A percentile compares a stretch with the other conserved stretches of the same genome.
Evolutionary conservation across 2,329 filamentous ascomycete genomes (phyloP).

Genomic region (Colletotrichum sp.): DNA sequence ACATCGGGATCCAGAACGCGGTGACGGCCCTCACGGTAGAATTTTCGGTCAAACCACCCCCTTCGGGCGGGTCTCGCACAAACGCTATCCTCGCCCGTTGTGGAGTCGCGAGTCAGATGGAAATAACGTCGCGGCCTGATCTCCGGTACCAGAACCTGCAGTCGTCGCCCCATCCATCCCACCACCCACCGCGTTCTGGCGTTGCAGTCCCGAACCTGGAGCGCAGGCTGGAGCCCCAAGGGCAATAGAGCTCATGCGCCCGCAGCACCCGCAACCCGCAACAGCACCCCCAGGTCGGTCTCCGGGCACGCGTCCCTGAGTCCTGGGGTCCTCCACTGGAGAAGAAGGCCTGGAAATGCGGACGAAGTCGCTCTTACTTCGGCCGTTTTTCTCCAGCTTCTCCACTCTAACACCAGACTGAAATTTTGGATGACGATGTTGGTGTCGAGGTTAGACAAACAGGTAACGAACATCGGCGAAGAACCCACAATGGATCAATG

Average conservation of each 20-base stretch:
- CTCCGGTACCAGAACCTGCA: neutral
- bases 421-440: conserved; percentile 12
- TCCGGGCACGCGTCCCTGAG: neutral
- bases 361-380: conserved; percentile 17
- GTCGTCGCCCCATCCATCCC: neutral
- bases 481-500: conserved; percentile 1
- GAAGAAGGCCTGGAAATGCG: conserved; percentile 9
- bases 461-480: neutral
- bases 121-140: neutral
- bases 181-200: neutral
- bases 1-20: conserved; percentile 2
- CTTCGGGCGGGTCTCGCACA: neutral
- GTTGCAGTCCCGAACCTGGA: neutral
- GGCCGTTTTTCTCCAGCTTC: conserved; percentile 17
- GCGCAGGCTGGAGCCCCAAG: conserved; percentile 3
- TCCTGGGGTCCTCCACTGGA: conserved; percentile 15
- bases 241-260: neutral
- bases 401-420: conserved; percentile 11
- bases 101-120: conserved; percentile 6
- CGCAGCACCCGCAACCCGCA: neutral
- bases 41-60: conserved; percentile 8
- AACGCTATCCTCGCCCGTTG: neutral
- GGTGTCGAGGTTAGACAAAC: conserved; percentile 6
- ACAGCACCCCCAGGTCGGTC: neutral
- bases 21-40: neutral